Conservation (phyloP, 2,329 filamentous ascomycete genomes). For the Epichloe sp. region DNA sequence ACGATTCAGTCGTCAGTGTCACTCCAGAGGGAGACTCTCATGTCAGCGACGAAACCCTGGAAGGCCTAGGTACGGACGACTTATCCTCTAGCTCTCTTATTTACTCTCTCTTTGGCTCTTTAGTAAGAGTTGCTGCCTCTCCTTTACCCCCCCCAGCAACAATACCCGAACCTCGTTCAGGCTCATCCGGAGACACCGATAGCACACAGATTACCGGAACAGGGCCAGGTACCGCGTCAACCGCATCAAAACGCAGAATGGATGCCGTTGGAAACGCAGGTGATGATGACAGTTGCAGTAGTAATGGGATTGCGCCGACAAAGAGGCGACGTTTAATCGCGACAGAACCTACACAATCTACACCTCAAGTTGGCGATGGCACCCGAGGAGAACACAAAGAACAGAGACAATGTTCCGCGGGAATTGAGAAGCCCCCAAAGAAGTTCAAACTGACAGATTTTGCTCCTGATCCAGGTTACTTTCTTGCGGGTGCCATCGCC, state of each 20-base stretch:
- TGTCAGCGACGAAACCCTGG: slow-evolving; percentile 78
- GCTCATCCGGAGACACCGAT: background rate
- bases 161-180: background rate
- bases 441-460: slow-evolving; percentile 49
- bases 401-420: slow-evolving; percentile 20
- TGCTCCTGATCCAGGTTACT: slow-evolving; percentile 90
- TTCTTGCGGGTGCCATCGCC: slow-evolving; percentile 86
- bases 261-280: slow-evolving; percentile 4
- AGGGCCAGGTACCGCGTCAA: background rate
- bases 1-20: slow-evolving; percentile 76
- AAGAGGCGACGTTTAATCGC: slow-evolving; percentile 13
- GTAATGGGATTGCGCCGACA: slow-evolving; percentile 13
- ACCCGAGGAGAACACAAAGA: slow-evolving; percentile 15
- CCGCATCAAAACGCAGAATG: slow-evolving; percentile 7
- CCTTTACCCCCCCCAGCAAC: slow-evolving; percentile 25
- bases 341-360: slow-evolving; percentile 10
- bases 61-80: slow-evolving; percentile 81
- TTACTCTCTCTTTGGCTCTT: slow-evolving; percentile 61
- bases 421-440: slow-evolving; percentile 21
- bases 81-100: slow-evolving; percentile 42
- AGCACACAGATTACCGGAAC: background rate
- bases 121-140: slow-evolving; percentile 50
- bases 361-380: slow-evolving; percentile 21
- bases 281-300: slow-evolving; percentile 9
- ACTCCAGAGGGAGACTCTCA: slow-evolving; percentile 86